Base-by-base conservation (phyloP, 306 rosid species). In the Trifolium repens region DNA sequence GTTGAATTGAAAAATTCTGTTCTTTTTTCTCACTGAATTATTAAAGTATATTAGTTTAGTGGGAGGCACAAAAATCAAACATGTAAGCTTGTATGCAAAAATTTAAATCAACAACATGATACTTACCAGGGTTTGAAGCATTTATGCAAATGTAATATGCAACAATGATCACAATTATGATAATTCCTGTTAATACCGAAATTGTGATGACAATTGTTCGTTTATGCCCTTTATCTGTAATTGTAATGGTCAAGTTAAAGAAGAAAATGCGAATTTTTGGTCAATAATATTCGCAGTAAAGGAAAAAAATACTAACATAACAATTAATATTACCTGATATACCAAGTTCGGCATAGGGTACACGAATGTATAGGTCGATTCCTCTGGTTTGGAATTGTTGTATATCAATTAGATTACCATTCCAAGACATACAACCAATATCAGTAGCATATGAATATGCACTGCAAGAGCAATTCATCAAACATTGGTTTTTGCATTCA, bases 391-490 rank as follows among this genome's bases (percentile, higher is more conserved):
- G 1, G 15, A 75, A 72, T 32, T 83, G 81, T 66, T 61, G 80
- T 26, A 76, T 43, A 58, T 80, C 84, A 16, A 43, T 40, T 17
- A 80, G 61, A 2, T 67, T 46, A 5, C 67, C 39, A 10, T 3
- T 44, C 87, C 87, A 84, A 44, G 72, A 40, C 75, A 84, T 19
- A 42, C 85, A 80, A 3, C 85, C 80, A 9, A 84, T 84, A 0
- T 13, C 67, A 22, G 8, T 0, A 15, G 3, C 58, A 5, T 54
- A 57, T 19, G 78, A 57, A 26, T 73, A 79, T 2, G 82, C 82
- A 30, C 8, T 24, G 55, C 83, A 79, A 15, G 72, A 71, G 63
- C 84, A 78, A 7, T 71, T 78, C 53, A 61, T 15, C 67, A 81
- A 71, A 63, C 88, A 85, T 11, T 24, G 15, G 3, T 55, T 75